phyloP scores from a whole-genome alignment of 805 yeast species.

The Saturnispora galanensis region DNA sequence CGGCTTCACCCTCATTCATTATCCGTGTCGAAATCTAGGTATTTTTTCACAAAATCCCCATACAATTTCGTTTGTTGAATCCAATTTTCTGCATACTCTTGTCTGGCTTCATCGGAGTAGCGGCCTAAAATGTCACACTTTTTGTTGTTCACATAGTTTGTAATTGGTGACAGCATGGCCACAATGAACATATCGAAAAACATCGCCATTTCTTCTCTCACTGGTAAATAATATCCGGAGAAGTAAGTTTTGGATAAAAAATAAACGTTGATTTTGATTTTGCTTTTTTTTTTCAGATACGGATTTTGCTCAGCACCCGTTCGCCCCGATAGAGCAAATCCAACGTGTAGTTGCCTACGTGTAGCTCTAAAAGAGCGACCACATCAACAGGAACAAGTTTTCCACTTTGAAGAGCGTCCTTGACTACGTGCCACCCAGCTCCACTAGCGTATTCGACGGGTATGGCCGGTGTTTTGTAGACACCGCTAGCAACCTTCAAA shows the following conservation, averaged over 20 bases:
- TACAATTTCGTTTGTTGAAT: conserved; percentile 11
- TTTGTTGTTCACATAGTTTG: conserved; percentile 13
- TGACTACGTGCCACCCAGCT: conserved; percentile 39
- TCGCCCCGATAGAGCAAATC: conserved; percentile 38
- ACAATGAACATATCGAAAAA: conserved; percentile 13
- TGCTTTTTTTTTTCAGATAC: conserved; percentile 11
- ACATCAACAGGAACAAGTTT: conserved; percentile 30
- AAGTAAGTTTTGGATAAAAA: neutral
- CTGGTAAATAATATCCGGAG: neutral
- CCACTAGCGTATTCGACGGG: conserved; percentile 36
- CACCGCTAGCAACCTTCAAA: conserved; percentile 43
- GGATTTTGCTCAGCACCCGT: conserved; percentile 33
- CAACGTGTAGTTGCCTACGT: conserved; percentile 31
- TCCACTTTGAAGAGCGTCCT: conserved; percentile 42
- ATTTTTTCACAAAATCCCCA: conserved; percentile 12
- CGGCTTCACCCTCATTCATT: neutral
- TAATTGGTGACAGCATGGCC: conserved; percentile 11
- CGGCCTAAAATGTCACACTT: conserved; percentile 11
- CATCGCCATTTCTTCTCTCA: conserved; percentile 7
- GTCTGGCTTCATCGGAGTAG: conserved; percentile 10
- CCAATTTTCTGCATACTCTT: conserved; percentile 12
- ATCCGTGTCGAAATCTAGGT: conserved; percentile 8
- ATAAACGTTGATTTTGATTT: neutral
- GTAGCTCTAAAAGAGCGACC: conserved; percentile 32
- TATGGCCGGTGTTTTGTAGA: conserved; percentile 38